phyloP scores from a whole-genome alignment of 352 stramenopile species.

The Pythium sukuiense region DNA sequence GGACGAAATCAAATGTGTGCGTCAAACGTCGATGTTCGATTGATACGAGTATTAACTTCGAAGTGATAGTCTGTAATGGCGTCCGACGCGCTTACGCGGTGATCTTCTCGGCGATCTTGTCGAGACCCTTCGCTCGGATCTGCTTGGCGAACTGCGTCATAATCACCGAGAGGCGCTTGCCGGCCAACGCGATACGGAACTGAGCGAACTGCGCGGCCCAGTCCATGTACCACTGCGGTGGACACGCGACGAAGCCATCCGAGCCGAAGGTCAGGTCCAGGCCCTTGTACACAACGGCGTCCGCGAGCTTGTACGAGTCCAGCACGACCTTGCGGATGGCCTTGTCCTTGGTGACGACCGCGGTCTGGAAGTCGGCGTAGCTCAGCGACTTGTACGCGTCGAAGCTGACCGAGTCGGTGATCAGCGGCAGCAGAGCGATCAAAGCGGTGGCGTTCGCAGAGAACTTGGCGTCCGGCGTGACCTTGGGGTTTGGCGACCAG shows the following conservation, averaged over 20 bases:
- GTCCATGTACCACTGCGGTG: constrained; percentile 26
- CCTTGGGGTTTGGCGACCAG: constrained; percentile 36
- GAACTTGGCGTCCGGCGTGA: constrained; percentile 14
- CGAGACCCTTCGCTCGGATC: constrained; percentile 23
- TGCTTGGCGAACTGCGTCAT: constrained; percentile 30
- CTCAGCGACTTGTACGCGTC: constrained; percentile 12
- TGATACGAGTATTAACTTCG: no score
- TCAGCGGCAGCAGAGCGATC: constrained; percentile 19
- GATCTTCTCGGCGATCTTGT: not conserved
- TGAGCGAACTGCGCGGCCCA: constrained; percentile 24
- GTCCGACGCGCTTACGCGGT: not conserved
- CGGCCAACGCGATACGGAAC: constrained; percentile 25
- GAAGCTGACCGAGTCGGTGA: constrained; percentile 19
- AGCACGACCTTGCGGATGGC: constrained; percentile 23
- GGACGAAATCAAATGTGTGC: no score
- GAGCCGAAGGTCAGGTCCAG: constrained; percentile 21
- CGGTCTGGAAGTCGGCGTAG: constrained; percentile 20
- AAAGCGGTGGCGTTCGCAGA: constrained; percentile 49
- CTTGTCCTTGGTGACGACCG: constrained; percentile 24
- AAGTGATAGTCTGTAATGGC: no score
- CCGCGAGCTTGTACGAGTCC: constrained; percentile 32
- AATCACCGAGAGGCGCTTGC: constrained; percentile 33
- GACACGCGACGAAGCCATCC: constrained; percentile 31
- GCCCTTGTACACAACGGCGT: constrained; percentile 27
- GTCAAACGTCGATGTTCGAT: no score